Evolutionary conservation across 1,284 basidiomycete genomes (phyloP).

Genomic region (Ustilago shanxiensis): DNA sequence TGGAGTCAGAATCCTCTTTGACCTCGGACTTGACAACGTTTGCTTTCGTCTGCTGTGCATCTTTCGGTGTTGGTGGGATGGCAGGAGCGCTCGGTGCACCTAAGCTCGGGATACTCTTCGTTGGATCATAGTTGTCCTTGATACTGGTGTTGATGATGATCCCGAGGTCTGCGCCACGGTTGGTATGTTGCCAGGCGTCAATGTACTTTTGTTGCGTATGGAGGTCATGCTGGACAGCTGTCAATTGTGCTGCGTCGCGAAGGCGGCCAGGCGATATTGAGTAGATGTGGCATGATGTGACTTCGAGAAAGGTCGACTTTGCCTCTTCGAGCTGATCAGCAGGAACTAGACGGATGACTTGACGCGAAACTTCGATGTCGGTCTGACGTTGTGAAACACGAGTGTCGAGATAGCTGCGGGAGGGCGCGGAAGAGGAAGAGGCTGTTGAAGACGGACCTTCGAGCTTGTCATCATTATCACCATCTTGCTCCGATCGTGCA

Average conservation of each 20-base stretch:
- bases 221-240: slow-evolving; percentile 55
- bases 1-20: slow-evolving; percentile 26
- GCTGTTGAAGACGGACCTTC: slow-evolving; percentile 20
- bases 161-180: slow-evolving; percentile 51
- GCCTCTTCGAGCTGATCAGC: slow-evolving; percentile 40
- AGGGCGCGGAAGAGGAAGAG: slow-evolving; percentile 18
- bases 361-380: slow-evolving; percentile 8
- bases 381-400: slow-evolving; percentile 22
- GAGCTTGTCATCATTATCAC: slow-evolving; percentile 17
- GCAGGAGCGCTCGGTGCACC: slow-evolving; percentile 37
- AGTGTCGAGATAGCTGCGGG: slow-evolving; percentile 32
- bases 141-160: slow-evolving; percentile 38
- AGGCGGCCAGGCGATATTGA: slow-evolving; percentile 49
- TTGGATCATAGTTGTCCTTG: slow-evolving; percentile 47
- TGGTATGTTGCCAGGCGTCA: slow-evolving; percentile 46
- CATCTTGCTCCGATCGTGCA: not conserved
- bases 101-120: slow-evolving; percentile 35
- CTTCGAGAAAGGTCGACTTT: slow-evolving; percentile 17
- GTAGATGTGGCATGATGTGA: slow-evolving; percentile 53
- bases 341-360: slow-evolving; percentile 38
- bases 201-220: slow-evolving; percentile 50
- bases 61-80: slow-evolving; percentile 17
- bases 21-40: slow-evolving; percentile 9
- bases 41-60: slow-evolving; percentile 16
- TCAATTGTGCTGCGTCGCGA: slow-evolving; percentile 49